Evolutionary conservation across 176 grass and related monocot species (phyloP).

Genomic region (Lolium rigidum): DNA sequence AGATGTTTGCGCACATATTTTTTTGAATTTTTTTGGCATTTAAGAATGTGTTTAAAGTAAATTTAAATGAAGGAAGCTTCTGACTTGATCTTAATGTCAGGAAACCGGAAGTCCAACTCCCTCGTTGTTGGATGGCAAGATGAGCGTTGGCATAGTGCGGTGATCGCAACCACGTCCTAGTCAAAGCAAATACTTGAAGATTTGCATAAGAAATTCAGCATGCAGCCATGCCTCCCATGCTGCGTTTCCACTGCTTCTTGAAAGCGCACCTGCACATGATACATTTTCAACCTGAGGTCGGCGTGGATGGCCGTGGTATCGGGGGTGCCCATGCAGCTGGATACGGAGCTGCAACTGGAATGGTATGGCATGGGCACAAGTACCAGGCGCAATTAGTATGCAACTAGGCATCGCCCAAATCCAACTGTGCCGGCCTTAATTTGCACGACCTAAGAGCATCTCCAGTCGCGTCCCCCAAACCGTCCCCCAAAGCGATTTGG

Average conservation of each 20-base stretch:
- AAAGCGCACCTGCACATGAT: not conserved
- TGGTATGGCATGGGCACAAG: too few relatives aligned
- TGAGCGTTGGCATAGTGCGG: slow-evolving; percentile 4
- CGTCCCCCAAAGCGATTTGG: too few relatives aligned
- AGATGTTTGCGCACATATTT: too few relatives aligned
- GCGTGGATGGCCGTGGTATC: not conserved
- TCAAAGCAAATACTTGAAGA: not conserved
- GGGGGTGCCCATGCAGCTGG: not conserved
- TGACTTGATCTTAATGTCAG: not conserved
- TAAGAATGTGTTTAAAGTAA: too few relatives aligned
- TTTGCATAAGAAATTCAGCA: not conserved
- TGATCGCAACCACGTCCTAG: too few relatives aligned
- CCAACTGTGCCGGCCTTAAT: too few relatives aligned
- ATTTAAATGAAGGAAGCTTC: too few relatives aligned
- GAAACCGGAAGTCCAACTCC: not conserved
- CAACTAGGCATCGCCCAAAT: too few relatives aligned
- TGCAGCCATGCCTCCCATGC: not conserved
- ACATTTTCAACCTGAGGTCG: not conserved
- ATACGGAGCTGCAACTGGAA: not conserved
- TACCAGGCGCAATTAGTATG: too few relatives aligned
- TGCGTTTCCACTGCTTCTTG: not conserved
- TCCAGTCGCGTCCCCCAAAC: too few relatives aligned
- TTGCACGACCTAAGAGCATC: too few relatives aligned
- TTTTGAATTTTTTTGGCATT: too few relatives aligned
- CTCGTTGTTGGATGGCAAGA: not conserved